phyloP scores from a whole-genome alignment of 1,284 basidiomycete species.

The Trametes hirsuta region DNA sequence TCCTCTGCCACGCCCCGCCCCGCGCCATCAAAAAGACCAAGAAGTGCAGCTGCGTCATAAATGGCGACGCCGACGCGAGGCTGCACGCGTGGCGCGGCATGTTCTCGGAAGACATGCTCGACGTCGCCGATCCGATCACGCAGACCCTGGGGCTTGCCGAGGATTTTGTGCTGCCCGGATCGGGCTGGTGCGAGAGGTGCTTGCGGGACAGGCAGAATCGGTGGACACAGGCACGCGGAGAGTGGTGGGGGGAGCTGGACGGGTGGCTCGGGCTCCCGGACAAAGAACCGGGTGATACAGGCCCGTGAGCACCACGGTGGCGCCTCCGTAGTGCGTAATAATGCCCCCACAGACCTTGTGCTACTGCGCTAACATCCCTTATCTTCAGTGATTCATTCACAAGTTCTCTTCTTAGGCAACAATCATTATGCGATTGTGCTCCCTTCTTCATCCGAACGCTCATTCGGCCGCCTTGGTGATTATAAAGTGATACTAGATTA shows the following conservation, averaged over 20 bases:
- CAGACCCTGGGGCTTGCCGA: constrained; percentile 11
- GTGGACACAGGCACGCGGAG: constrained; percentile 24
- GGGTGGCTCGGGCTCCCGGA: background rate
- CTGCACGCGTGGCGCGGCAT: background rate
- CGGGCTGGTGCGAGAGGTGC: constrained; percentile 37
- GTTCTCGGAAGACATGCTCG: constrained; percentile 29
- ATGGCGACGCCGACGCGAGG: background rate
- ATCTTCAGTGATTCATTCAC: too few relatives aligned
- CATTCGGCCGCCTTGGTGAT: too few relatives aligned
- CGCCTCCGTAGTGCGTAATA: too few relatives aligned
- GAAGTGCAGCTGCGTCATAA: constrained; percentile 1
- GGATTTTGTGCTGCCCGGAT: background rate
- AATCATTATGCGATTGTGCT: too few relatives aligned
- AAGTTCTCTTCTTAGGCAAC: too few relatives aligned
- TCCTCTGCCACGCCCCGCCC: constrained; percentile 22
- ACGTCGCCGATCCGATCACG: constrained; percentile 27
- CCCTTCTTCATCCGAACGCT: too few relatives aligned
- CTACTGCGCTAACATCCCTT: too few relatives aligned
- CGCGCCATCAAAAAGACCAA: constrained; percentile 14
- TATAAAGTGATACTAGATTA: too few relatives aligned
- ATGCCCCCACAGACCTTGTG: too few relatives aligned
- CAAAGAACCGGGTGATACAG: too few relatives aligned
- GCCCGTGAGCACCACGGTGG: too few relatives aligned
- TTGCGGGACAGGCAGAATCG: constrained; percentile 18
- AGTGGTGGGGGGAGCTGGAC: background rate